Evolutionary conservation across 345 rosid species (phyloP).

Genomic region (Salix purpurea): DNA sequence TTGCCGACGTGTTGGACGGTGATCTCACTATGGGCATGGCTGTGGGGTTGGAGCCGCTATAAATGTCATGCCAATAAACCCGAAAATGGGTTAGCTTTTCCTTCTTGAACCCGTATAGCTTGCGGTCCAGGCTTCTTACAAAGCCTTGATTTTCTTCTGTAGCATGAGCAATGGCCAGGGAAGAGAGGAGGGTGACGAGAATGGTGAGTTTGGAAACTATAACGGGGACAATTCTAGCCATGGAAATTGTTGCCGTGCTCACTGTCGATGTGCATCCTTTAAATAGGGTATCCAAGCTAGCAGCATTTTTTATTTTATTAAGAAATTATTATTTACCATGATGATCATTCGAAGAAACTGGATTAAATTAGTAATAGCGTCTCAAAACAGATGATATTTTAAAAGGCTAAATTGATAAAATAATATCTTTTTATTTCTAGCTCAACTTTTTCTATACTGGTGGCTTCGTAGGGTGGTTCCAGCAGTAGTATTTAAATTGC

Average conservation of each 20-base stretch:
- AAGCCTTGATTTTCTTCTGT: neutral
- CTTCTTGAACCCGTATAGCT: slow-evolving; percentile 17
- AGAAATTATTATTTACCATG: neutral
- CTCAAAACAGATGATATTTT: too few species aligned
- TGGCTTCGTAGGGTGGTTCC: too few species aligned
- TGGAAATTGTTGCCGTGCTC: neutral
- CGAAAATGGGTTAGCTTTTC: slow-evolving; percentile 64
- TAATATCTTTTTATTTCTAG: too few species aligned
- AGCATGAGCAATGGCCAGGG: neutral
- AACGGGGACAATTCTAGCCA: neutral
- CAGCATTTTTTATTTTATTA: neutral
- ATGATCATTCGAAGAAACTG: neutral
- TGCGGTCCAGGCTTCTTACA: neutral
- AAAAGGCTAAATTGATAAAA: too few species aligned
- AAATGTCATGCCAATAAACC: slow-evolving; percentile 65
- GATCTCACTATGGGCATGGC: slow-evolving; percentile 38
- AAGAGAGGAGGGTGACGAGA: neutral
- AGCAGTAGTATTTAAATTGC: too few species aligned
- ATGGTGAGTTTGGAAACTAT: neutral
- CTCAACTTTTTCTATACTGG: too few species aligned
- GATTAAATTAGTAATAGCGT: too few species aligned
- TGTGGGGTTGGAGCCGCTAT: slow-evolving; percentile 46
- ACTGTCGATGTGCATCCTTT: neutral
- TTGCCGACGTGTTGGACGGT: neutral
- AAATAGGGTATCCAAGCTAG: neutral